Evolutionary conservation across 2,329 filamentous ascomycete species (phyloP).

Genomic region (Eurotiales sp.): DNA sequence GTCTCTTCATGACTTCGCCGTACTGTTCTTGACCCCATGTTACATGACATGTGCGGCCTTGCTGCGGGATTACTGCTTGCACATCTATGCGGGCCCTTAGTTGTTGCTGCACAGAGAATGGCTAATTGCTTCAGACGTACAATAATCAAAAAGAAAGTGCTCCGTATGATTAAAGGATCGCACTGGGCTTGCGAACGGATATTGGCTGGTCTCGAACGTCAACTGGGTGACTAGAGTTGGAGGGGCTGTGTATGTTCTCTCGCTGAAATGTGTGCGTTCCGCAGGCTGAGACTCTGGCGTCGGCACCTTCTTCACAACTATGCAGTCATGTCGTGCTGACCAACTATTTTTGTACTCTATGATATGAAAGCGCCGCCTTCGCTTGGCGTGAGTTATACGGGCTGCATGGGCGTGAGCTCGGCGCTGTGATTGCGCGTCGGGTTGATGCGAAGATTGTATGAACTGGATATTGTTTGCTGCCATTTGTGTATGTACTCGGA

Average conservation of each 20-base stretch:
- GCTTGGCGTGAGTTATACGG: constrained; percentile 5
- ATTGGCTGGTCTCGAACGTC: background rate
- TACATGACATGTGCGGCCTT: background rate
- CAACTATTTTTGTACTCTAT: constrained; percentile 5
- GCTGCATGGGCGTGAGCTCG: constrained; percentile 6
- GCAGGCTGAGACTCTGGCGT: background rate
- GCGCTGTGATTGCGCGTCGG: background rate
- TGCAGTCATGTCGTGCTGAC: background rate
- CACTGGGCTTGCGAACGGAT: constrained; percentile 3
- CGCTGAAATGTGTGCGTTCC: background rate
- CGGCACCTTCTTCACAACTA: background rate
- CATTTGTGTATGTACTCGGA: background rate
- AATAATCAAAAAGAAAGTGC: constrained; percentile 8
- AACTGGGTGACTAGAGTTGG: background rate
- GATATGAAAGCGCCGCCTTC: constrained; percentile 1
- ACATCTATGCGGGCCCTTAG: background rate
- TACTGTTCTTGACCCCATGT: background rate
- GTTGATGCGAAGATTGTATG: background rate
- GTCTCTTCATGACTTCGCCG: background rate
- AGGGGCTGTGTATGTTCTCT: no score
- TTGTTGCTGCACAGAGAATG: background rate
- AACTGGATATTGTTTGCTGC: constrained; percentile 1
- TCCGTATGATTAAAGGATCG: background rate
- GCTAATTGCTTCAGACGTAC: background rate
- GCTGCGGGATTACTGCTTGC: constrained; percentile 1